Conservation (phyloP, 176 grass and related monocot genomes). For the Pontederia paniculata region DNA sequence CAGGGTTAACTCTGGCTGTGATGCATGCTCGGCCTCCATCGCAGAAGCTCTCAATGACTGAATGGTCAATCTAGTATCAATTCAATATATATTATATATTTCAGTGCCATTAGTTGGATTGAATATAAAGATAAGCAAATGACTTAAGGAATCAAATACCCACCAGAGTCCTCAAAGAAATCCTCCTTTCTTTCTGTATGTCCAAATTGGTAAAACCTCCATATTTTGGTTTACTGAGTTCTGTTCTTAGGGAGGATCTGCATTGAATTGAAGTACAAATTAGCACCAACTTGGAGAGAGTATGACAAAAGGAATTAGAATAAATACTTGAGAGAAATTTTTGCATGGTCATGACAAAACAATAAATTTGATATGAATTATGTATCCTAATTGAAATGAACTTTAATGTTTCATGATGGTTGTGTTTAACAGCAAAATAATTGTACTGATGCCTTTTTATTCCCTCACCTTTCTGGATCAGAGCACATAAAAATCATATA, state of each 20-base stretch:
- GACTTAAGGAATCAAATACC: neutral
- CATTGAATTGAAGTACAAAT: neutral
- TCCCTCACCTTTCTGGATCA: conserved; percentile 41
- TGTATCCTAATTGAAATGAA: no score
- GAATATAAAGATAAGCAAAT: neutral
- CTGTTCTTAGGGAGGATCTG: conserved; percentile 61
- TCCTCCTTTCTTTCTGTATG: conserved; percentile 37
- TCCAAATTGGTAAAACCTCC: conserved; percentile 62
- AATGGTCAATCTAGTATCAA: conserved; percentile 73
- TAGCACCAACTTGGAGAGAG: no score
- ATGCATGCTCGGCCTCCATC: conserved; percentile 58
- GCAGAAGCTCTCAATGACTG: conserved; percentile 78
- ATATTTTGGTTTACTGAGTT: conserved; percentile 52
- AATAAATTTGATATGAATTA: no score
- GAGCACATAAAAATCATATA: conserved; percentile 63
- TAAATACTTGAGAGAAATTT: no score
- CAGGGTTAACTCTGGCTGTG: conserved; percentile 57
- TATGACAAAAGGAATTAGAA: no score
- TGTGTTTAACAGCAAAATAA: no score
- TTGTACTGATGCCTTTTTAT: no score
- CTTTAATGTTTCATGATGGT: no score
- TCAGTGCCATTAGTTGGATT: neutral
- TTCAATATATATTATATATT: no score
- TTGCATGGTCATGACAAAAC: no score
- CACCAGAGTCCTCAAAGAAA: conserved; percentile 82